Conservation (phyloP, 257 asterid genomes). For the Nicotiana tomentosiformis region DNA sequence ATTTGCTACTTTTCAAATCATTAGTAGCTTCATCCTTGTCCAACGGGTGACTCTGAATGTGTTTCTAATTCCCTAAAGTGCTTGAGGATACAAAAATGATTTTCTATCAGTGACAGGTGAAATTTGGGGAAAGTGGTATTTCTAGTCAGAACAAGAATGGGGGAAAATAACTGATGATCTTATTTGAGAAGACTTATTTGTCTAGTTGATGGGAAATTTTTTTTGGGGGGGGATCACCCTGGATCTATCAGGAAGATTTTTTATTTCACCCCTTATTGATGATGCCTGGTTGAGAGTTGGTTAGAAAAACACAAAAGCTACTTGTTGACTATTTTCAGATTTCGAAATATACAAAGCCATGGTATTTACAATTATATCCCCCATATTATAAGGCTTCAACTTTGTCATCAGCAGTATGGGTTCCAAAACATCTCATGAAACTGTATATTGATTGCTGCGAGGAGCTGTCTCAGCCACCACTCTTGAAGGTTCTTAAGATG, state of each 20-base stretch:
- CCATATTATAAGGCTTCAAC: neutral
- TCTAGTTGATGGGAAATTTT: neutral
- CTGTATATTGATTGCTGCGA: constrained; percentile 70
- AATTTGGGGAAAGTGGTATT: neutral
- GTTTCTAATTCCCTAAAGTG: neutral
- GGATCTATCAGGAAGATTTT: neutral
- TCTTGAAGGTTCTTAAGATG: constrained; percentile 60
- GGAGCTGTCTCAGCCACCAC: constrained; percentile 58
- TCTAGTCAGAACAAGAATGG: neutral
- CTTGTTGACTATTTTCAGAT: neutral
- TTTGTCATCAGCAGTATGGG: constrained; percentile 55
- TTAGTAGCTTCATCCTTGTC: neutral
- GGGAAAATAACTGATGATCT: neutral
- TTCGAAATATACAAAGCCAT: neutral
- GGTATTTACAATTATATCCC: neutral
- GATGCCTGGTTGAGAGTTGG: neutral
- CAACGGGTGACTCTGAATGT: neutral
- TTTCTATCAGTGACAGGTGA: neutral
- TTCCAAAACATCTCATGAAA: constrained; percentile 70
- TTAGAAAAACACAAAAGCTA: neutral
- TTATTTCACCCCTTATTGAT: neutral
- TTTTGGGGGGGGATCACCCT: neutral
- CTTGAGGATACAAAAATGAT: neutral
- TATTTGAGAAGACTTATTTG: neutral
- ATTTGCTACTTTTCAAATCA: neutral